phyloP scores from a whole-genome alignment of 768 basidiomycete species.

The Ramaria sp. region DNA sequence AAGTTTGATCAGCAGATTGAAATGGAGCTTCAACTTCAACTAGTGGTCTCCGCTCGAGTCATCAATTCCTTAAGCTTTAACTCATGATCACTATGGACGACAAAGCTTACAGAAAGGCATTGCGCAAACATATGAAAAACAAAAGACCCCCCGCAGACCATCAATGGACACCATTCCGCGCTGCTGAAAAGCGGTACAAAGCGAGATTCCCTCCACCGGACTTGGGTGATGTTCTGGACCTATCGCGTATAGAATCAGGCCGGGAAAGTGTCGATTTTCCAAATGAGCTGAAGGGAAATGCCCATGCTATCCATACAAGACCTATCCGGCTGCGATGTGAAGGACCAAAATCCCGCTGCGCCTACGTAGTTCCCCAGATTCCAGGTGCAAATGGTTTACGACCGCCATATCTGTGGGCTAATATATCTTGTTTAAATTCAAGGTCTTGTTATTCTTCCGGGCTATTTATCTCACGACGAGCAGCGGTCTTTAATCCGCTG shows the following conservation, averaged over 20 bases:
- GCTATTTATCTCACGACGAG: conserved; percentile 46
- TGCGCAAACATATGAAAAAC: conserved; percentile 1
- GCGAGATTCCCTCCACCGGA: conserved; percentile 69
- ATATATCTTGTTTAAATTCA: conserved; percentile 3
- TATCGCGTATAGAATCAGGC: conserved; percentile 25
- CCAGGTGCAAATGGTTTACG: conserved; percentile 36
- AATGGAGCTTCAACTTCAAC: background rate
- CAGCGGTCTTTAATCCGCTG: conserved; percentile 65
- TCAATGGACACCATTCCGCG: conserved; percentile 67
- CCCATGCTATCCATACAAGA: conserved; percentile 25
- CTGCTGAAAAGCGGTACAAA: conserved; percentile 74
- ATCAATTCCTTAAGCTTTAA: background rate
- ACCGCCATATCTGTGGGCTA: conserved; percentile 1
- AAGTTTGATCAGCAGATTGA: background rate
- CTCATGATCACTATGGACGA: background rate
- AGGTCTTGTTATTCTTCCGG: conserved; percentile 84
- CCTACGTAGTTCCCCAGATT: conserved; percentile 39
- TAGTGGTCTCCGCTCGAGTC: background rate
- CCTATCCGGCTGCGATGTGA: conserved; percentile 20
- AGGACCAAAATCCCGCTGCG: conserved; percentile 14
- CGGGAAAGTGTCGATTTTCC: too few relatives aligned
- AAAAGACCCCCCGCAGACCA: conserved; percentile 20
- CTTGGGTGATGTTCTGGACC: conserved; percentile 57
- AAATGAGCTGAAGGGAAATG: conserved; percentile 38
- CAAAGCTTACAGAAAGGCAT: conserved; percentile 5